Evolutionary conservation across 2,329 filamentous ascomycete species (phyloP), one percentile per base, ranked within the genome.

Genomic region (Coniella vitis): DNA sequence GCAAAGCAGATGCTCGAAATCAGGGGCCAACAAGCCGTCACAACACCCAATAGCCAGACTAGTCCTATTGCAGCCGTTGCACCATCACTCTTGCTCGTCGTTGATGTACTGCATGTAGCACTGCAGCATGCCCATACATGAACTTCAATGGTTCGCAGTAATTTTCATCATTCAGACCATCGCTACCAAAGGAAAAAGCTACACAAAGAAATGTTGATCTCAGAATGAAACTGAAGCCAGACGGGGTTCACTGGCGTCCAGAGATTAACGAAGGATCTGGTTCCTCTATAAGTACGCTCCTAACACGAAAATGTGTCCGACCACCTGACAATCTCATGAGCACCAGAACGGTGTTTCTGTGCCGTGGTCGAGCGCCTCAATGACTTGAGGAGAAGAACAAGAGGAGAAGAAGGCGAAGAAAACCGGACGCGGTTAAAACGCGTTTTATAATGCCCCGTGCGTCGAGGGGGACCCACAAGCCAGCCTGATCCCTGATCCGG

Each of bases 191-290:
- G 9, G 20, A 7, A 12, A 16, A 25, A 20, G 20, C 19, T 10
- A 21, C 10, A 32, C 8, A 54, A 66, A 72, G 25, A 29, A 29
- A 29, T 77, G 74, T 77, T 74, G 73, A 76, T 77, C 73, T 73
- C 72, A 68, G 69, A 74, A 75, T 77, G 74, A 77, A 77, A 76
- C 74, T 69, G 65, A 67, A 69, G 65, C 64, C 69, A 71, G 72
- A 76, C 67, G 64, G 69, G 64, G 59, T n/a, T 62, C 57, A 66
- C 66, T 68, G 68, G 68, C 58, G 68, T 71, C 65, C 71, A 59
- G 74, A 72, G 74, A 77, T 77, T 76, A 77, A 77, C 73, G 73
- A 76, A 67, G 71, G 73, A 76, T 73, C 72, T 54, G 60, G 63
- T 60, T 72, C 58, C 65, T 75, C 73, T 75, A 60, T 66, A 66